Conservation (phyloP, 176 grass and related monocot genomes). For the Bonia amplexicaulis region DNA sequence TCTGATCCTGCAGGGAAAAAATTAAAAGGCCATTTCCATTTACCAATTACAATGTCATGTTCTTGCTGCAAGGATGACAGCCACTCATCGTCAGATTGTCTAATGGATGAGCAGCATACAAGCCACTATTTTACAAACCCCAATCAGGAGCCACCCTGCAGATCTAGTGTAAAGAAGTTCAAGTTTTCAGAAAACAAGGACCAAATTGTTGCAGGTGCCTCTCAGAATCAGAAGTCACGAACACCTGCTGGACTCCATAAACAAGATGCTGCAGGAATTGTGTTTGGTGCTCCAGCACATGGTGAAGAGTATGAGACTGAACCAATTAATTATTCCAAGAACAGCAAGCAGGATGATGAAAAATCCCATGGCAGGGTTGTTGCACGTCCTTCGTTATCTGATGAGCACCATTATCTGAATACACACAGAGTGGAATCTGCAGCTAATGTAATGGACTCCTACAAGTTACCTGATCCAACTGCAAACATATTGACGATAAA, state of each 20-base stretch:
- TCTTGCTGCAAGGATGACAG: conserved; percentile 33
- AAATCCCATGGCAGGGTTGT: conserved; percentile 15
- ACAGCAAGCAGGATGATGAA: conserved; percentile 13
- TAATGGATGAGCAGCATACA: conserved; percentile 23
- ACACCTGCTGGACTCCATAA: not conserved
- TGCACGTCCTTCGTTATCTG: not conserved
- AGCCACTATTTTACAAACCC: conserved; percentile 26
- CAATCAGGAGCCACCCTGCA: conserved; percentile 1
- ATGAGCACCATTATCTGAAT: conserved; percentile 3
- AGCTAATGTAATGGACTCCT: conserved; percentile 1
- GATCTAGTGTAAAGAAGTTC: not conserved
- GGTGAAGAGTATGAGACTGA: conserved; percentile 10
- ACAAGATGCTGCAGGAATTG: not conserved
- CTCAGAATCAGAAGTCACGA: conserved; percentile 18
- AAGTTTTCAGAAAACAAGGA: conserved; percentile 3
- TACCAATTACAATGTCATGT: conserved; percentile 29
- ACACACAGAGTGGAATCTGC: conserved; percentile 32
- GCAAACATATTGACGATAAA: not conserved
- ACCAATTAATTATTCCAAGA: conserved; percentile 3
- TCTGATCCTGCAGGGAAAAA: conserved; percentile 27
- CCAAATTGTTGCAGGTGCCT: not conserved
- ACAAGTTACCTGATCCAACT: conserved; percentile 5
- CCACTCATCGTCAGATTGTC: conserved; percentile 28
- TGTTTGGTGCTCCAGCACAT: not conserved
- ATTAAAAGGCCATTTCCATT: conserved; percentile 26